A percentile compares a stretch with the other conserved stretches of the same genome.
Evolutionary conservation across 2,329 filamentous ascomycete genomes (phyloP).

Genomic region (Sphaerulina vaccinii): DNA sequence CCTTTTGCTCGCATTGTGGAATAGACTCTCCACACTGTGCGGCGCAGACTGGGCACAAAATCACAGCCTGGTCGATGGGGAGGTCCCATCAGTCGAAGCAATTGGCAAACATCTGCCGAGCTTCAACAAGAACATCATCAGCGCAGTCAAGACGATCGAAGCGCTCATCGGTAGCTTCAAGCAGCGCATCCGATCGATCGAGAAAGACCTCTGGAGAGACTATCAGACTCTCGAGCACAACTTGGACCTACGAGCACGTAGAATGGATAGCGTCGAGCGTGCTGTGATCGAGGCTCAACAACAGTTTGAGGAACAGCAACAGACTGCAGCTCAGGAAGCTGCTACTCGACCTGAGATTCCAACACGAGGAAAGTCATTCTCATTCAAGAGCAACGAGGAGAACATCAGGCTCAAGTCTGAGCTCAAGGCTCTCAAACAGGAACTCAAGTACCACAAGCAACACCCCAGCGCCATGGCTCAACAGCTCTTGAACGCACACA

Average conservation of each 20-base stretch:
- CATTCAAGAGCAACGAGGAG: conserved; percentile 50
- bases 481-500: conserved; percentile 35
- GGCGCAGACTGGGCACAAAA: conserved; percentile 89
- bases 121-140: conserved; percentile 85
- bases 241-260: conserved; percentile 76
- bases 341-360: conserved; percentile 35
- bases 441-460: conserved; percentile 63
- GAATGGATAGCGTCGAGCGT: conserved; percentile 81
- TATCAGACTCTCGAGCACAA: conserved; percentile 82
- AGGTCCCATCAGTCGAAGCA: conserved; percentile 79
- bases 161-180: conserved; percentile 75
- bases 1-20: conserved; percentile 85
- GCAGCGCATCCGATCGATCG: conserved; percentile 75
- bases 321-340: conserved; percentile 23
- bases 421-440: conserved; percentile 60
- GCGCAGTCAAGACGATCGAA: conserved; percentile 85
- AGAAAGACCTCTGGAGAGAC: conserved; percentile 85
- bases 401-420: conserved; percentile 59
- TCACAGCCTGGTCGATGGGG: conserved; percentile 84
- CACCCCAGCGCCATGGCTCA: conserved; percentile 37
- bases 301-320: conserved; percentile 19
- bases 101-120: conserved; percentile 81
- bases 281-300: conserved; percentile 64
- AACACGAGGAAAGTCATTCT: conserved; percentile 38
- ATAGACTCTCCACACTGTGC: conserved; percentile 78